Evolutionary conservation across 495 filamentous ascomycete genomes (phyloP).

Genomic region (Parachaetomium inaequale): DNA sequence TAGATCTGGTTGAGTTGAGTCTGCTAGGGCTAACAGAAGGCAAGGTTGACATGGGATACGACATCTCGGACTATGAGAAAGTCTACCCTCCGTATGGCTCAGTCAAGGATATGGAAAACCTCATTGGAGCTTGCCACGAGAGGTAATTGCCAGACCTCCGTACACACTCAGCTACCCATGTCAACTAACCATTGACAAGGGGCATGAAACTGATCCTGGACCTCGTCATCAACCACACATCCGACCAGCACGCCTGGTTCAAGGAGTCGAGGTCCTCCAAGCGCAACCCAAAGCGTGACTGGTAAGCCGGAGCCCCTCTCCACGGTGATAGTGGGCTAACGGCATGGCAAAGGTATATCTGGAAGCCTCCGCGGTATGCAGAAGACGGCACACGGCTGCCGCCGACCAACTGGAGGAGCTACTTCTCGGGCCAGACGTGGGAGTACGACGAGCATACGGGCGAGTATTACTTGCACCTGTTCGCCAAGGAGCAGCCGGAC

Average conservation of each 20-base stretch:
- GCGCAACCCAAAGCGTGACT: constrained; percentile 61
- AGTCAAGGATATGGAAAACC: constrained; percentile 57
- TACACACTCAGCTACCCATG: not conserved
- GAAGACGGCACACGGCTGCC: constrained; percentile 57
- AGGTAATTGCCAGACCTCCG: constrained; percentile 24
- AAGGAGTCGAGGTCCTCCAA: constrained; percentile 59
- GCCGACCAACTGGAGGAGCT: constrained; percentile 67
- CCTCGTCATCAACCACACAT: constrained; percentile 76
- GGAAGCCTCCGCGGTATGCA: constrained; percentile 59
- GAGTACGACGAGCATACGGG: constrained; percentile 59
- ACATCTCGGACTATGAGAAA: constrained; percentile 62
- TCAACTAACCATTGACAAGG: constrained; percentile 36
- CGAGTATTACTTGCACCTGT: constrained; percentile 71
- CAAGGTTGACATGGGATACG: constrained; percentile 52
- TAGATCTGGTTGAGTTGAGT: not conserved
- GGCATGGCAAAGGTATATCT: constrained; percentile 52
- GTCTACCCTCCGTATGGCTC: constrained; percentile 61
- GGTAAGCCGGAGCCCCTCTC: constrained; percentile 28
- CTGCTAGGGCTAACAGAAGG: not conserved
- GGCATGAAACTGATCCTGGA: constrained; percentile 72
- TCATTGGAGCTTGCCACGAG: constrained; percentile 54
- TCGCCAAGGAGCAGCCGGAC: constrained; percentile 63
- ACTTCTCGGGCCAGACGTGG: constrained; percentile 58
- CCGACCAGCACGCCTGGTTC: constrained; percentile 75
- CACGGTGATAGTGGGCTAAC: not conserved